These are phyloP conservation scores for Leccinum griseonigrum DNA, from an alignment of 1,284 basidiomycete species.

Conservation along the genomic window DNA sequence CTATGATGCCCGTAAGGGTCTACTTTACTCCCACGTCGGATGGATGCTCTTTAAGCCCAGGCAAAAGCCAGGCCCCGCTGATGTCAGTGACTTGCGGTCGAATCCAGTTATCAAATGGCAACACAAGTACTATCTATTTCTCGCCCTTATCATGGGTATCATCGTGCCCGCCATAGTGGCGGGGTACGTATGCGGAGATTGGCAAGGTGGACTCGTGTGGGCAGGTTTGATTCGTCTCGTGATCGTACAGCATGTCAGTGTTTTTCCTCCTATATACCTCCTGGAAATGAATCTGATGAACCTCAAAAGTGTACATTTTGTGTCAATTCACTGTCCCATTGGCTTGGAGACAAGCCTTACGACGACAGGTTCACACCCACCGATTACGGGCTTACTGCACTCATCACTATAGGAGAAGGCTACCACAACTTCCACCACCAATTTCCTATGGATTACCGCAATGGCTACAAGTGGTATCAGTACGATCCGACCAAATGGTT, in stretches of 20 bases:
- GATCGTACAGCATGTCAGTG: slow-evolving; percentile 83
- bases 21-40: slow-evolving; percentile 76
- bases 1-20: slow-evolving; percentile 83
- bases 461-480: slow-evolving; percentile 88
- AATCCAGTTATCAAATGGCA: slow-evolving; percentile 82
- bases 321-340: slow-evolving; percentile 90
- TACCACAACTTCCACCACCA: slow-evolving; percentile 96
- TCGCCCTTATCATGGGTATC: slow-evolving; percentile 73
- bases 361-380: slow-evolving; percentile 90
- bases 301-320: slow-evolving; percentile 77
- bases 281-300: neutral
- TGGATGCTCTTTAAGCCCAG: slow-evolving; percentile 92
- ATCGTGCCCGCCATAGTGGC: slow-evolving; percentile 71
- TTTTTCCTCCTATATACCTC: neutral
- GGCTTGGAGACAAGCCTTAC: slow-evolving; percentile 86
- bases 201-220: slow-evolving; percentile 77
- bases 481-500: slow-evolving; percentile 90
- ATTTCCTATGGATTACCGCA: slow-evolving; percentile 83
- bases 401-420: slow-evolving; percentile 85
- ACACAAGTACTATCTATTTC: slow-evolving; percentile 70
- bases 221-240: slow-evolving; percentile 74
- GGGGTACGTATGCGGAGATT: slow-evolving; percentile 80
- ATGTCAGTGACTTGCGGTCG: slow-evolving; percentile 78
- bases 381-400: slow-evolving; percentile 83
- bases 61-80: slow-evolving; percentile 79